These are phyloP conservation scores for Metarhizium album DNA, from an alignment of 2,329 filamentous ascomycete species.

Conservation along the genomic window DNA sequence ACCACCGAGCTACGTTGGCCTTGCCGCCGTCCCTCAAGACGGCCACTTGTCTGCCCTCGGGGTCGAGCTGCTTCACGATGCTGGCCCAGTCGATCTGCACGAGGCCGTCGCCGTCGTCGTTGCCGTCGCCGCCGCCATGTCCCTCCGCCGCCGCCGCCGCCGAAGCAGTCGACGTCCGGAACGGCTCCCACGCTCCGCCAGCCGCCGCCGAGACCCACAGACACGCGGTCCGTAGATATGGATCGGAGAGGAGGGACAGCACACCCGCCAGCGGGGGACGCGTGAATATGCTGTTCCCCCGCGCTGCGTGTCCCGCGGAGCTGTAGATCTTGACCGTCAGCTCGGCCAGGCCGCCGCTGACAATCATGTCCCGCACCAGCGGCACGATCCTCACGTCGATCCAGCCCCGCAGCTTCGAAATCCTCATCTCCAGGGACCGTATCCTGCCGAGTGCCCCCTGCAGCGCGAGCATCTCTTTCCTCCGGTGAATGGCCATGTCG, in stretches of 20 bases:
- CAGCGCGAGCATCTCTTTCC: constrained; percentile 12
- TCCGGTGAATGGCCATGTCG: too few relatives aligned
- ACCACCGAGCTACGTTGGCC: not conserved
- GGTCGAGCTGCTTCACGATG: not conserved
- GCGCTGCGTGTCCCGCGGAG: not conserved
- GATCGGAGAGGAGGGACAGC: constrained; percentile 32
- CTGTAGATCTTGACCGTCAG: too few relatives aligned
- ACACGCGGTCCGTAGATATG: constrained; percentile 29
- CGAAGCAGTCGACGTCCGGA: constrained; percentile 8
- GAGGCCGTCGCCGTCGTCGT: not conserved
- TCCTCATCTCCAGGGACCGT: constrained; percentile 16
- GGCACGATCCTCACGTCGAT: constrained; percentile 18
- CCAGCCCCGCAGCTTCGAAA: constrained; percentile 22
- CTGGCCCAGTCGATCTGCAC: constrained; percentile 2
- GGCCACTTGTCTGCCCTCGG: not conserved
- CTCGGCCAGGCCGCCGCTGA: constrained; percentile 16
- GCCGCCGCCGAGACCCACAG: constrained; percentile 27
- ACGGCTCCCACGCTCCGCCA: constrained; percentile 7
- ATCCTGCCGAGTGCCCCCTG: constrained; percentile 16
- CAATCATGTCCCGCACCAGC: constrained; percentile 20
- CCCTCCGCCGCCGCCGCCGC: too few relatives aligned
- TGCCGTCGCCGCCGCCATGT: too few relatives aligned
- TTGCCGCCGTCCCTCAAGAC: not conserved
- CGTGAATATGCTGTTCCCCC: constrained; percentile 10
- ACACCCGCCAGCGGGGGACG: constrained; percentile 23